These are phyloP conservation scores for Amaranthus hypochondriacus DNA, from an alignment of 148 eudicot genomes.

Conservation along the genomic window DNA sequence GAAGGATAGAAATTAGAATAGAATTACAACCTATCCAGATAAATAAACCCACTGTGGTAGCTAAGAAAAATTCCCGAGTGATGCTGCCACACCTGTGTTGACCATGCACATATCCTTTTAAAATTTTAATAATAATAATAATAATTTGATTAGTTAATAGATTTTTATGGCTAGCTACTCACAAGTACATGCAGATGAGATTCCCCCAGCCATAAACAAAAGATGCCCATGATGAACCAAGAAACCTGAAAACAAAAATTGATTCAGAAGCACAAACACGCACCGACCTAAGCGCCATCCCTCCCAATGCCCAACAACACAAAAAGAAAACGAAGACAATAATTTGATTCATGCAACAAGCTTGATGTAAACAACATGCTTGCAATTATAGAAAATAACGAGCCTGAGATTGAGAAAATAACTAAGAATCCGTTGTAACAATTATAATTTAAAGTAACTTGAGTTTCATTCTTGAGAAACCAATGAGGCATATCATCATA, in stretches of 20 bases:
- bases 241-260: constrained; percentile 56
- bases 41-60: constrained; percentile 58
- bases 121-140: background rate
- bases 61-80: constrained; percentile 70
- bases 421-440: background rate
- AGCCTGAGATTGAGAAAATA: background rate
- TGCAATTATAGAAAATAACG: background rate
- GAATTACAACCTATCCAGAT: constrained; percentile 67
- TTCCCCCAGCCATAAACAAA: constrained; percentile 93
- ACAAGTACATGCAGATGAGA: constrained; percentile 77
- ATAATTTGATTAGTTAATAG: background rate
- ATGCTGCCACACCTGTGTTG: constrained; percentile 66
- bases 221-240: constrained; percentile 83
- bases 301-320: too few species aligned
- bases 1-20: background rate
- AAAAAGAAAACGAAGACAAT: too few species aligned
- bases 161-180: constrained; percentile 19
- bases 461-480: constrained; percentile 1
- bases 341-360: too few species aligned
- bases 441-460: background rate
- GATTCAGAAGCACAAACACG: constrained; percentile 7
- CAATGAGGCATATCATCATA: background rate
- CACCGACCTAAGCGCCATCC: background rate
- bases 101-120: background rate
- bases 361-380: background rate